Conservation (phyloP, 805 yeast species). For the Vanderwaltozyma tropicalis region DNA sequence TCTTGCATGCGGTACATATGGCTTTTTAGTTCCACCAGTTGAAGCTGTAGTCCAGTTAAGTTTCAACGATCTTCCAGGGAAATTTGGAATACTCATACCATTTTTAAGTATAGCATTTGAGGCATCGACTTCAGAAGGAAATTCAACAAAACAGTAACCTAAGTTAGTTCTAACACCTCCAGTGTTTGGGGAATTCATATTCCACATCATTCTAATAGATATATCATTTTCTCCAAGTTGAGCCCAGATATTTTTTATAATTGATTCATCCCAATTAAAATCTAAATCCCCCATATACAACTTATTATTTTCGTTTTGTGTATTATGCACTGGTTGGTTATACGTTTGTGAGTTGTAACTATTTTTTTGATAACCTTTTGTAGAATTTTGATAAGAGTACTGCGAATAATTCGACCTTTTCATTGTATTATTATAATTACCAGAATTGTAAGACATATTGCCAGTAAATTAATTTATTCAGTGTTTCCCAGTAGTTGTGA, state of each 20-base stretch:
- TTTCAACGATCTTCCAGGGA: slow-evolving; percentile 44
- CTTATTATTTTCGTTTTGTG: slow-evolving; percentile 17
- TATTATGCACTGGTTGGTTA: no score
- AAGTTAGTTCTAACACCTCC: slow-evolving; percentile 35
- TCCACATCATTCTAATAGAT: slow-evolving; percentile 64
- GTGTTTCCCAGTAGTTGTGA: no score
- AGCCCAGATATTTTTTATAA: slow-evolving; percentile 60
- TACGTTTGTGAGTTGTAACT: no score
- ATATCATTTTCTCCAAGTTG: slow-evolving; percentile 48
- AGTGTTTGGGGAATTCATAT: slow-evolving; percentile 27
- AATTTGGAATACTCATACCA: slow-evolving; percentile 58
- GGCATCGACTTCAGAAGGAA: slow-evolving; percentile 50
- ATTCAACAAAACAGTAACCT: slow-evolving; percentile 78
- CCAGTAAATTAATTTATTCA: no score
- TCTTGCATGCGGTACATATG: no score
- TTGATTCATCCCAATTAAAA: slow-evolving; percentile 68
- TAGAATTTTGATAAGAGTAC: no score
- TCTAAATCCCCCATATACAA: slow-evolving; percentile 91
- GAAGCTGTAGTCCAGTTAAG: slow-evolving; percentile 52
- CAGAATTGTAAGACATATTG: no score
- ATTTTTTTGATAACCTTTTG: no score
- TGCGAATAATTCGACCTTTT: no score
- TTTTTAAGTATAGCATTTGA: slow-evolving; percentile 54
- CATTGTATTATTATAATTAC: no score
- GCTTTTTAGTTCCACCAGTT: not conserved